Base-by-base conservation (phyloP, 768 basidiomycete genomes). In the Phanerochaete carnosa region DNA sequence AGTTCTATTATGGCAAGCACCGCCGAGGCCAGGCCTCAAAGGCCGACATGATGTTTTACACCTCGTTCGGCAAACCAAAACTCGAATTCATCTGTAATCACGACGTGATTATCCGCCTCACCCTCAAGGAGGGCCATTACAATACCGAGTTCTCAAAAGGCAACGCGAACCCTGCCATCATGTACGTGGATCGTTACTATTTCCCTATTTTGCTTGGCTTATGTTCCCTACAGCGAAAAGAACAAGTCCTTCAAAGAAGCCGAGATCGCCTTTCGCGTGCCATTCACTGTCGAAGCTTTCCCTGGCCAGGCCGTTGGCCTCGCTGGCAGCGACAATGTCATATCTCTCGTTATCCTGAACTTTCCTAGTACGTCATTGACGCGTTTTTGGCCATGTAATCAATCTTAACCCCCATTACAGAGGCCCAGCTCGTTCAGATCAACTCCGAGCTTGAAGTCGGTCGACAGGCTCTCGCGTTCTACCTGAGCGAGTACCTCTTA, bases 11-110 rank as follows among this genome's bases (percentile, higher is more conserved):
- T 23, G 64, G 59, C 47, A 60, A 58, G 23, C 50, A 56, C 29
- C 57, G 54, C 49, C 37, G 54, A 12, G 47, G 54, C 3, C 47
- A 55, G 5, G 59, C 58, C n/a, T 29, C 43, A 30, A 61, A 60
- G 25, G 60, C 55, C 0, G 60, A 65, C 43, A 59, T 62, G 57
- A 55, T 61, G 55, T 66, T 71, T 57, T 46, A 64, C 25, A 64
- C 66, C 1, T 50, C 55, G 8, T 71, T 71, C 63, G 58, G 56
- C 25, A 64, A 63, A 23, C 73, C 73, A 12, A 33, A 58, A n/a
- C 61, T 74, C 29, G 62, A 69, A 33, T 73, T 74, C 59, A 65
- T 74, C 47, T 58, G 73, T 58, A 72, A 72, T 57, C 73, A 74
- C 46, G 72, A 74, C 30, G 71, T 59, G 1, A 58, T 74, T 46